Conservation (phyloP, 305 asterid species). For the Withania somnifera region DNA sequence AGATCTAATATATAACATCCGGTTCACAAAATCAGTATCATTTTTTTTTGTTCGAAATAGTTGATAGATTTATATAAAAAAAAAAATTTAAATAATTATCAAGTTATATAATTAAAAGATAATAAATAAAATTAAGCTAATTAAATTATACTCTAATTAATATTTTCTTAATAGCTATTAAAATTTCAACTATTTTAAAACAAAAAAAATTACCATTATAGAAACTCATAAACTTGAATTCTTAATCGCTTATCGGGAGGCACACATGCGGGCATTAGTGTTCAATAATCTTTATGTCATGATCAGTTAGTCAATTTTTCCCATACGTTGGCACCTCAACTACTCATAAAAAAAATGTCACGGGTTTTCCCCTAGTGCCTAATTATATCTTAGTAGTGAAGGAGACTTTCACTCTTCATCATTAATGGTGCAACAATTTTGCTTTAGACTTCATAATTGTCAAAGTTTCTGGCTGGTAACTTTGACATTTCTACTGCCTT, state of each 20-base stretch:
- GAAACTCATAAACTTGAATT: no score
- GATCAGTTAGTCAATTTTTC: conserved; percentile 13
- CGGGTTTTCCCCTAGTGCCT: not conserved
- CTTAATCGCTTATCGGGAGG: not conserved
- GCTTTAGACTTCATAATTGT: not conserved
- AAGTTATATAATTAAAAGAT: no score
- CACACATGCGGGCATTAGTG: conserved; percentile 21
- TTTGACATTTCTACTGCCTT: not conserved
- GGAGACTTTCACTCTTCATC: not conserved
- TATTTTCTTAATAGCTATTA: no score
- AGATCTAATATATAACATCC: no score
- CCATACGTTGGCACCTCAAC: not conserved
- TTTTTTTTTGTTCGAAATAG: no score
- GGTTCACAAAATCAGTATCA: no score
- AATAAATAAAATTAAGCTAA: no score
- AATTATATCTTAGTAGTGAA: not conserved
- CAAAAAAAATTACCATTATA: no score
- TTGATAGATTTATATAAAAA: not conserved
- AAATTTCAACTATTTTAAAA: no score
- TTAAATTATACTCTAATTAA: no score
- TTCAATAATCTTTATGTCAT: conserved; percentile 26
- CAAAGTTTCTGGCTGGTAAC: not conserved
- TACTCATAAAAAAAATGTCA: not conserved
- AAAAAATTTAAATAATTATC: no score
- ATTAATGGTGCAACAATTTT: not conserved